Evolutionary conservation across 768 basidiomycete species (phyloP).

Genomic region (Podaxis rugospora): DNA sequence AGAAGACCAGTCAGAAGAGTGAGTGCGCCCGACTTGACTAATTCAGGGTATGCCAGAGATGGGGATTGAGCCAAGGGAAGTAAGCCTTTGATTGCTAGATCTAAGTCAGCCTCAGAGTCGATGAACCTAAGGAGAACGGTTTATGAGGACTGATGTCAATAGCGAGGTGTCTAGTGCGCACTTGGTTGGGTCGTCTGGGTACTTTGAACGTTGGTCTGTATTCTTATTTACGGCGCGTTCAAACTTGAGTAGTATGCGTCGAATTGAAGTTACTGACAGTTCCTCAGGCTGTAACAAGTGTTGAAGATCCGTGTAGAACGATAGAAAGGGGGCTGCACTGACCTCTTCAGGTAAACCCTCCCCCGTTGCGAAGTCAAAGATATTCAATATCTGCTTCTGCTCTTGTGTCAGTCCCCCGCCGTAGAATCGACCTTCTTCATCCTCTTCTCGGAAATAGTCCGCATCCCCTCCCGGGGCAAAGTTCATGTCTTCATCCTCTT

Average conservation of each 20-base stretch:
- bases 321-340: slow-evolving; percentile 23
- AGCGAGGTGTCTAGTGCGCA: slow-evolving; percentile 25
- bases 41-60: slow-evolving; percentile 80
- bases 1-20: slow-evolving; percentile 76
- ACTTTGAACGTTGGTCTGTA: slow-evolving; percentile 94
- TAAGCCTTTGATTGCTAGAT: slow-evolving; percentile 79
- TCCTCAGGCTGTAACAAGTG: slow-evolving; percentile 48
- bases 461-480: slow-evolving; percentile 87
- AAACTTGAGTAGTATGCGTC: slow-evolving; percentile 71
- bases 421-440: slow-evolving; percentile 88
- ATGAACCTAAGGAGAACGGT: slow-evolving; percentile 68
- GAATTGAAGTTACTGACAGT: slow-evolving; percentile 64
- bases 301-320: neutral
- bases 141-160: neutral
- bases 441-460: slow-evolving; percentile 88
- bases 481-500: slow-evolving; percentile 39
- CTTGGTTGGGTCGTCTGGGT: slow-evolving; percentile 90
- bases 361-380: slow-evolving; percentile 76
- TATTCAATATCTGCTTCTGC: slow-evolving; percentile 93
- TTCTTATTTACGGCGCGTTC: slow-evolving; percentile 93
- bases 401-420: slow-evolving; percentile 90
- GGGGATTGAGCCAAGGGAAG: slow-evolving; percentile 88
- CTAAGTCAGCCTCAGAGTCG: slow-evolving; percentile 96
- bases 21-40: slow-evolving; percentile 73
- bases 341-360: slow-evolving; percentile 68